A percentile compares a stretch with the other conserved stretches of the same genome.
These are phyloP conservation scores for Lactuca sativa DNA, from an alignment of 129 eudicot genomes.

Conservation along the genomic window DNA sequence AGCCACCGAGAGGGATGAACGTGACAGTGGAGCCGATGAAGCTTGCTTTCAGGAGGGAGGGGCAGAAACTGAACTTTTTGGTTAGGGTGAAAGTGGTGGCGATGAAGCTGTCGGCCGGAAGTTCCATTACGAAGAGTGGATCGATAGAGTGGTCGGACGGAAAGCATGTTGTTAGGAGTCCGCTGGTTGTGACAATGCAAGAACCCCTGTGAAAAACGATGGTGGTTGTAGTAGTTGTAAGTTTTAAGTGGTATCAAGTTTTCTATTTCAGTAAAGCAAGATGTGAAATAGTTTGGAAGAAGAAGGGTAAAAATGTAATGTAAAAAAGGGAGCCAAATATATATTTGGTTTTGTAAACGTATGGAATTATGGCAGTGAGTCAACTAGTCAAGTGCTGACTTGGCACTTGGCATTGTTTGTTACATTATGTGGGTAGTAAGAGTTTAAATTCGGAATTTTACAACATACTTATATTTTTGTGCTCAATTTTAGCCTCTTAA, in stretches of 20 bases:
- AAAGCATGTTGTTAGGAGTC: conserved; percentile 70
- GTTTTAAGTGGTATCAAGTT: neutral
- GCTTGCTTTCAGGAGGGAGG: conserved; percentile 65
- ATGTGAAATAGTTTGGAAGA: conserved; percentile 11
- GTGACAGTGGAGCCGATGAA: conserved; percentile 76
- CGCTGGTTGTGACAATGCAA: conserved; percentile 81
- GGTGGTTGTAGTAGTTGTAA: neutral
- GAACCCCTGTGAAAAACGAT: conserved; percentile 47
- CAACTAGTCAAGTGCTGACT: neutral
- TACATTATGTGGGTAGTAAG: neutral
- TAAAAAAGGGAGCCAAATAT: neutral
- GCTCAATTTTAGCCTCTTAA: neutral
- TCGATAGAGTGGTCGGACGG: conserved; percentile 84
- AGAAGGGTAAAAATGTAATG: conserved; percentile 15
- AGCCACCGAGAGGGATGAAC: conserved; percentile 53
- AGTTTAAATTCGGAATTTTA: neutral
- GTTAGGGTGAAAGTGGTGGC: conserved; percentile 69
- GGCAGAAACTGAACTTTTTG: conserved; percentile 72
- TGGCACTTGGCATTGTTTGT: neutral
- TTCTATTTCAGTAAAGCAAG: conserved; percentile 15
- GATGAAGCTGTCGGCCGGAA: conserved; percentile 63
- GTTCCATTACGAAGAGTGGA: conserved; percentile 64
- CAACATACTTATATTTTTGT: neutral
- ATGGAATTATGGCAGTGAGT: neutral
- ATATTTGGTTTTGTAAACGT: conserved; percentile 6